These are phyloP conservation scores for Candida sakaeoensis DNA, from an alignment of 805 yeast species.

Conservation along the genomic window DNA sequence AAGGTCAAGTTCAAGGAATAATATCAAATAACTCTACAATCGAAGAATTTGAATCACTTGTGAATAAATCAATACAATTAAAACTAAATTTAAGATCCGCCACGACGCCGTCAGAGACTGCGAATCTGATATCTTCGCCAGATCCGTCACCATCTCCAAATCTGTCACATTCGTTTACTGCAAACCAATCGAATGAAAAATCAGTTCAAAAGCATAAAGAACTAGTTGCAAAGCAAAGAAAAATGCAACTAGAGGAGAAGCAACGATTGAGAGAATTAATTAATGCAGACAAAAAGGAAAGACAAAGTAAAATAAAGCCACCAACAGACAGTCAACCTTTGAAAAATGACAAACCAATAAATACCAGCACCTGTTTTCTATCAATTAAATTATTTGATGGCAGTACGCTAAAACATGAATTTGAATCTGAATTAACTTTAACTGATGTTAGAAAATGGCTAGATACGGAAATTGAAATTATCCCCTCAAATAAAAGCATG, in stretches of 20 bases:
- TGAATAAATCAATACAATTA: not conserved
- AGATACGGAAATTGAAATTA: constrained; percentile 34
- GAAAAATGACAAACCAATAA: constrained; percentile 6
- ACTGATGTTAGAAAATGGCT: constrained; percentile 61
- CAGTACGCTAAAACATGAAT: constrained; percentile 48
- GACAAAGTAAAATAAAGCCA: constrained; percentile 19
- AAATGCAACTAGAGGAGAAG: constrained; percentile 48
- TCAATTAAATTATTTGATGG: constrained; percentile 72
- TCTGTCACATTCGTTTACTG: not conserved
- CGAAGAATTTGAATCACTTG: constrained; percentile 1
- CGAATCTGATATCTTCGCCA: too few species aligned
- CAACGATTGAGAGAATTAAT: constrained; percentile 52
- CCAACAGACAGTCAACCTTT: constrained; percentile 7
- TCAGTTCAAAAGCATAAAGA: constrained; percentile 11
- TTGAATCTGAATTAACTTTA: constrained; percentile 44
- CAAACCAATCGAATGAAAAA: constrained; percentile 4
- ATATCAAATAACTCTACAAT: constrained; percentile 27
- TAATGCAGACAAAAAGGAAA: constrained; percentile 50
- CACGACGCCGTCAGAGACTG: too few species aligned
- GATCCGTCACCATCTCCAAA: too few species aligned
- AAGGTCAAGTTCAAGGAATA: constrained; percentile 44
- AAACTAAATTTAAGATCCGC: constrained; percentile 3
- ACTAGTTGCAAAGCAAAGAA: constrained; percentile 20
- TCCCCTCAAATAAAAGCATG: constrained; percentile 43
- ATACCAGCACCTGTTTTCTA: constrained; percentile 32